Evolutionary conservation across 352 stramenopile genomes (phyloP), one percentile per base, ranked within the genome.

Genomic region (Phytophthora pseudosyringae): DNA sequence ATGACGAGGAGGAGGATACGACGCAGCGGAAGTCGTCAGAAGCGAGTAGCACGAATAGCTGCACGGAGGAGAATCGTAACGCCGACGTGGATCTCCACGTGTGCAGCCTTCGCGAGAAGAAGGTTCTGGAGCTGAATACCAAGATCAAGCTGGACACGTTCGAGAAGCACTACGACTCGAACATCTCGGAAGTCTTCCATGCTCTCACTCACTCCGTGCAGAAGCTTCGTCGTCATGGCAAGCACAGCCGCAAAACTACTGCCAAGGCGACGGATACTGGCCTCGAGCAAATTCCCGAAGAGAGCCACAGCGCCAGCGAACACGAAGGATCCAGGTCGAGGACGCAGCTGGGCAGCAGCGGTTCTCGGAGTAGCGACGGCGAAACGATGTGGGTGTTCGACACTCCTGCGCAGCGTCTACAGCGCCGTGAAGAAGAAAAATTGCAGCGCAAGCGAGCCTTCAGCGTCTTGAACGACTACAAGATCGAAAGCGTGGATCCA

Each of bases 81-180:
- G 57, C 60, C 1, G 64, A 73, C 7, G 16, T 71, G 5, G 67
- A 74, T 36, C 11, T 63, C n/a, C 58, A 71, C 6, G 47, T 81
- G 16, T 86, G 77, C 53, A 86, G 67, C 48, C 40, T 79, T 13
- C 78, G 77, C 29, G 81, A 91, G 58, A 71, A 81, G 60, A 86
- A 88, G 44, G 73, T 91, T 26, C 36, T 91, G 18, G 67, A 59
- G 39, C 64, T 91, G 12, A 78, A 88, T 57, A 67, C 57, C 45
- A 70, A 83, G 52, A 83, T 91, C 51, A 59, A 76, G 44, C 41
- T 81, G 28, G 81, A 80, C 55, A 59, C 49, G 21, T 88, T 87
- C 47, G 74, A 85, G 55, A 85, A 83, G 57, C 78, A 86, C 66
- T 86, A 86, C 60, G 76, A 86, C 63, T 80, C 78, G 26, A 86